A percentile compares a stretch with the other conserved stretches of the same genome.
Evolutionary conservation across 73 alveolate genomes (phyloP).

Genomic region (Paramecium caudatum): DNA sequence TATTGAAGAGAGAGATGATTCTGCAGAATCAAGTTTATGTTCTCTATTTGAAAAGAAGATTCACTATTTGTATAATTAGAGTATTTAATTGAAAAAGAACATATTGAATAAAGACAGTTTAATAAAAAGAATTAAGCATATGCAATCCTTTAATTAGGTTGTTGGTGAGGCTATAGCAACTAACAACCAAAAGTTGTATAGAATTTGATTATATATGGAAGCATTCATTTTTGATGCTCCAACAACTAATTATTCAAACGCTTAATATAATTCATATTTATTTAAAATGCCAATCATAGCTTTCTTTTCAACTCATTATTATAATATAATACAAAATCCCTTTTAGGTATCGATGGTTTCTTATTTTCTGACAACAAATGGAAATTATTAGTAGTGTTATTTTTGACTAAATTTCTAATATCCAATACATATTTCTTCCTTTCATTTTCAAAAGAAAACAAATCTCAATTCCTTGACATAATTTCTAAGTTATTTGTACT

Average conservation of each 20-base stretch:
- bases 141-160: constrained; percentile 5
- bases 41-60: constrained; percentile 48
- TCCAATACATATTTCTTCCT: too few relatives aligned
- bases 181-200: constrained; percentile 1
- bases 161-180: constrained; percentile 30
- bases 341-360: constrained; percentile 1
- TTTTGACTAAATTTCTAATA: background rate
- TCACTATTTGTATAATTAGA: constrained; percentile 17
- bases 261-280: constrained; percentile 20
- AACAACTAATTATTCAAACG: constrained; percentile 7
- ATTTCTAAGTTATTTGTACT: constrained; percentile 82
- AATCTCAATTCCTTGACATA: constrained; percentile 87
- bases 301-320: constrained; percentile 12
- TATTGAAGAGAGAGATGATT: constrained; percentile 41
- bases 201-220: background rate
- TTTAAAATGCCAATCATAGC: constrained; percentile 19
- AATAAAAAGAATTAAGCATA: constrained; percentile 5
- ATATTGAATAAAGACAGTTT: constrained; percentile 13
- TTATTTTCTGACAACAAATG: constrained; percentile 13
- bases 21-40: constrained; percentile 37
- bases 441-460: constrained; percentile 82
- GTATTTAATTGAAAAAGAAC: constrained; percentile 4
- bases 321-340: background rate
- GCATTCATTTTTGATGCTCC: background rate
- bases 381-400: background rate